Evolutionary conservation across 768 basidiomycete species (phyloP).

Genomic region (Boletales sp.): DNA sequence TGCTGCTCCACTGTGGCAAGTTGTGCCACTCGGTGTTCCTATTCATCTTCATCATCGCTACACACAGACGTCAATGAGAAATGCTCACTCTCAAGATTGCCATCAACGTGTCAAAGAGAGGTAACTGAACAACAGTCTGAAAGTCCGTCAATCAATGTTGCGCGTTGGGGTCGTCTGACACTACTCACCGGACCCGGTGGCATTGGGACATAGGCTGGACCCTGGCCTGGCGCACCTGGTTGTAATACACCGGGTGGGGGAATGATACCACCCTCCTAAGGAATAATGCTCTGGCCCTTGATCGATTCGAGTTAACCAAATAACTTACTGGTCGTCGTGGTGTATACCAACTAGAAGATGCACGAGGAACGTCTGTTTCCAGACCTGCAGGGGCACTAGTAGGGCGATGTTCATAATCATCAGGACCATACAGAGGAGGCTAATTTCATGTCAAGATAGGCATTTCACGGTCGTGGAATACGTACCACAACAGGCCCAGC

Average conservation of each 20-base stretch:
- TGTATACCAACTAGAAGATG: conserved; percentile 23
- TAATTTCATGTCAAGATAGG: conserved; percentile 8
- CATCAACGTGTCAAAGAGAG: conserved; percentile 69
- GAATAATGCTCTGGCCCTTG: not conserved
- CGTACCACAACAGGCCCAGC: conserved; percentile 22
- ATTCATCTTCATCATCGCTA: conserved; percentile 5
- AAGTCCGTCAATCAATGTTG: conserved; percentile 3
- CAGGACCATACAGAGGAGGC: conserved; percentile 18
- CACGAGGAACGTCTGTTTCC: conserved; percentile 11
- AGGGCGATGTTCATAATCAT: conserved; percentile 12
- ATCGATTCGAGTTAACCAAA: not conserved
- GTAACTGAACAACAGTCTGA: conserved; percentile 60
- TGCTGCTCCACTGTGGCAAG: conserved; percentile 75
- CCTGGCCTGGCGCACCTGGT: conserved; percentile 21
- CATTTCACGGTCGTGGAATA: not conserved
- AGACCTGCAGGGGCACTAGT: conserved; percentile 22
- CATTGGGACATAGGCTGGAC: conserved; percentile 41
- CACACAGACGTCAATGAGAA: not conserved
- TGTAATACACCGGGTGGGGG: conserved; percentile 27
- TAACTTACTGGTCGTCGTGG: conserved; percentile 16
- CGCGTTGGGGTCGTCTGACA: not conserved
- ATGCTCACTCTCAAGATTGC: conserved; percentile 57
- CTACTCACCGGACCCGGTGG: conserved; percentile 52
- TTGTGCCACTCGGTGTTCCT: conserved; percentile 78
- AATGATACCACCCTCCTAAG: conserved; percentile 14